Base-by-base conservation (phyloP, 257 asterid genomes). In the Euphrasia confusa region DNA sequence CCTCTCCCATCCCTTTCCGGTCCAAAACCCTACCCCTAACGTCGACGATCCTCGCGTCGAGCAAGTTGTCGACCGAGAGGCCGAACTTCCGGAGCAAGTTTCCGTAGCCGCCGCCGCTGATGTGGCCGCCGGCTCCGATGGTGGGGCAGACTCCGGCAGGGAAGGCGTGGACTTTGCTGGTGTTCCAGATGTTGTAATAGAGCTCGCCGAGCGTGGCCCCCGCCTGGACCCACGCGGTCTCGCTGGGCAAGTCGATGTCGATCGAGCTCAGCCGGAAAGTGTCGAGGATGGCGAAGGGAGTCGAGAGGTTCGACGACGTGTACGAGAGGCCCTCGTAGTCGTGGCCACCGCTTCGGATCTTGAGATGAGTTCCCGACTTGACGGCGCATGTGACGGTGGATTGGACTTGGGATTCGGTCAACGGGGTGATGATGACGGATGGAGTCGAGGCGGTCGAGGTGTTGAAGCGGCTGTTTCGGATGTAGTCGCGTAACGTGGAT, bases 341-440 rank as follows among this genome's bases (percentile, higher is more conserved):
- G 2, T 76, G 81, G 60, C 81, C 81, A 7, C 81, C 81, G 17
- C 78, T 72, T 6, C 78, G 75, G n/a, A 55, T 69, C 27, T 14
- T 59, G 6, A 73, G 70, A 1, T 57, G 60, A 1, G 66, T 3
- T 3, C 47, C 50, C 0, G 17, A 3, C 1, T 18, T 2, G 28
- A 32, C 68, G 17, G 77, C 75, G 45, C 82, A 77, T 13, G 0
- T 40, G 14, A 77, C 64, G 44, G 47, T 14, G 1, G 37, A 26
- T 12, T 3, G 33, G 55, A 72, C 68, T 1, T 76, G 71, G 2
- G 77, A 72, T 18, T 68, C 70, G 13, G 39, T 13, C 6, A 6
- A 60, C 1, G 80, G 80, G 0, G 75, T 48, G 4, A 72, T 0
- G 60, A 76, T 76, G 14, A 60, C 2, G 0, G 47, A 10, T 7